Base-by-base conservation (phyloP, 768 basidiomycete species). In the Terana coerulea region DNA sequence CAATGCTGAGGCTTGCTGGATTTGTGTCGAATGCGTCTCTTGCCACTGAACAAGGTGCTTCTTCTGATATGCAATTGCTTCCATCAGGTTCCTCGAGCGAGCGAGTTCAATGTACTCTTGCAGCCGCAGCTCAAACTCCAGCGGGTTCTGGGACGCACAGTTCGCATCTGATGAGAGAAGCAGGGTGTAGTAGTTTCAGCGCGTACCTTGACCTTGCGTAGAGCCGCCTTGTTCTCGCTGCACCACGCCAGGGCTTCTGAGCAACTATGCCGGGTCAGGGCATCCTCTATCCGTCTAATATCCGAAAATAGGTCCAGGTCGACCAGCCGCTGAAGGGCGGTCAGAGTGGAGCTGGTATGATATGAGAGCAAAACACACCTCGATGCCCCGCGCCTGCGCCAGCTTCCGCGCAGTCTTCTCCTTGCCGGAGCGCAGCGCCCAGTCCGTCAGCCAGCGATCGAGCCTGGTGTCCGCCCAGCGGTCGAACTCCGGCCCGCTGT, bases 71-170 rank as follows among this genome's bases (percentile, higher is more conserved):
- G 80, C 74, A 55, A 98, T 92, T 8, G 97, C 97, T 48, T 89
- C 88, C 39, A 73, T 62, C 9, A 71, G 74, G 64, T 84, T 83
- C 30, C 81, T 67, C 3, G 75, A 70, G 30, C 97, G 76, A 29
- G 85, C 81, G 5, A 99, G 77, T 69, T 99, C 97, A 63, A 98
- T 94, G 66, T 88, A 98, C 69, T 98, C 93, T 69, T 99, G 97
- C 35, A 97, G 77, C 39, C 97, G 84, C 41, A 99, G 81, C 58
- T 94, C 89, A 67, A 98, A 98, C 72, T 99, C 97, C 37, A 99
- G 82, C 8, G 91, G 87, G 70, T 88, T 93, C 94, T 98, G 68
- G 5, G n/a, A 8, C 19, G 5, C n/a, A 46, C 8, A 33, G 11
- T 44, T 26, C 54, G 42, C 3, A 45, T 53, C 29, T 33, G 46